Base-by-base conservation (phyloP, 164 flowering plant genomes). In the Magnolia sinica region DNA sequence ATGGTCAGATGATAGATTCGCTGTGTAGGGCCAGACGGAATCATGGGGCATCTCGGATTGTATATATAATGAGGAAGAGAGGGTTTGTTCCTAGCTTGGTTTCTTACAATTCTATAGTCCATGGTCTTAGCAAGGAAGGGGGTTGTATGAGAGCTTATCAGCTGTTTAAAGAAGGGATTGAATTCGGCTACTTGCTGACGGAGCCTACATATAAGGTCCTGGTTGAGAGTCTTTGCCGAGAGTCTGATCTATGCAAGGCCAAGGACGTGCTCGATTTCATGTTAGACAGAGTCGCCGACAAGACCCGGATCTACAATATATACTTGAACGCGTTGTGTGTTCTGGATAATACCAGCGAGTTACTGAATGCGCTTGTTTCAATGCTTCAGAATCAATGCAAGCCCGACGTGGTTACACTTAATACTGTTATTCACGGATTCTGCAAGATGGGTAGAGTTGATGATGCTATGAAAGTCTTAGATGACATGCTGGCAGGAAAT, bases 1-100 rank as follows among this genome's bases (percentile, higher is more conserved):
- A 90, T 76, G 91, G 86, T 63, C 88, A 88, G 80, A 90, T 94
- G 97, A 89, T 94, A 19, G 90, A 91, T 82, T 91, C 99, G 0
- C 91, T 96, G 18, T 92, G 97, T 70, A 87, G 82, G 79, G 87
- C 67, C 75, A 89, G 90, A 71, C 84, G 83, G 78, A 76, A 83
- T 79, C 94, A 96, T 77, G 98, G 90, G n/a, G 98, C 99, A 7
- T 89, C 99, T 2, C 87, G 98, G 84, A 85, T 96, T 79, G 89
- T 90, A 29, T 96, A 96, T 77, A 88, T 92, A 74, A 93, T 93
- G 97, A 89, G 88, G 69, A 92, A 87, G 78, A 86, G 82, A 76
- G 93, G 96, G 7, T 79, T 85, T 65, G 68, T 58, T 50, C 98
- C 98, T 9, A 85, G 96, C 70, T 59, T 81, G 70, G 82, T 83